Evolutionary conservation across 2,329 filamentous ascomycete species (phyloP), one percentile per base, ranked within the genome.

Genomic region (Monilinia vaccinii-corymbosi): DNA sequence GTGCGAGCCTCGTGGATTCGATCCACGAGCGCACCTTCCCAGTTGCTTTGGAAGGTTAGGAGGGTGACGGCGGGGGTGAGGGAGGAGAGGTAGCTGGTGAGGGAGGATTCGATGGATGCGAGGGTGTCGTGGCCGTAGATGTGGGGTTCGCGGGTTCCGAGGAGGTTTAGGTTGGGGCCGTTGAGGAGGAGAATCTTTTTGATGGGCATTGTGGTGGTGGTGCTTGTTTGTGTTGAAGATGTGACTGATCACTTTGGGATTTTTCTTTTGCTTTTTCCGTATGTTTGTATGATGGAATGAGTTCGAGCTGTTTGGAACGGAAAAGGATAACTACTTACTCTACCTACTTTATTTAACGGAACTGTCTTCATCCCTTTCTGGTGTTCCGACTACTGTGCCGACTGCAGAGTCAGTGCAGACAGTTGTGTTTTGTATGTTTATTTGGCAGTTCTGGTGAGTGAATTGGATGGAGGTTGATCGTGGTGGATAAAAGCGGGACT

Each of bases 91-190:
- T 59, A 58, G 16, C 61, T 44, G 28, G 66, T 62, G 63, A 67
- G 67, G 1, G 66, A 58, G 7, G 60, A 46, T 73, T 49, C 77
- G 18, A 92, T 79, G 65, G 89, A 81, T 23, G 76, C 55, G 14
- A 92, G 82, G 0, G 87, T 90, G 0, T 83, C 84, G 62, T 76
- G 78, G 69, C 88, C 88, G 75, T 92, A 91, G 68, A 90, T 80
- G 32, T 83, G 75, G 18, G 88, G 88, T 71, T 93, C 88, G 25
- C 89, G 80, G 14, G 82, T 86, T 40, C 88, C 88, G 34, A 92
- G 81, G 53, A 92, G 84, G 75, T 91, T 91, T 67, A 92, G 85
- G 72, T 92, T 92, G 36, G 88, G 87, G n/a, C 88, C 88, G 73
- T 91, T 91, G 76, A 91, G 84, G 65, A 91, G 56, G 31, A 91